These are phyloP conservation scores for Hypoxylon rickii DNA, from an alignment of 495 filamentous ascomycete species.

Conservation along the genomic window DNA sequence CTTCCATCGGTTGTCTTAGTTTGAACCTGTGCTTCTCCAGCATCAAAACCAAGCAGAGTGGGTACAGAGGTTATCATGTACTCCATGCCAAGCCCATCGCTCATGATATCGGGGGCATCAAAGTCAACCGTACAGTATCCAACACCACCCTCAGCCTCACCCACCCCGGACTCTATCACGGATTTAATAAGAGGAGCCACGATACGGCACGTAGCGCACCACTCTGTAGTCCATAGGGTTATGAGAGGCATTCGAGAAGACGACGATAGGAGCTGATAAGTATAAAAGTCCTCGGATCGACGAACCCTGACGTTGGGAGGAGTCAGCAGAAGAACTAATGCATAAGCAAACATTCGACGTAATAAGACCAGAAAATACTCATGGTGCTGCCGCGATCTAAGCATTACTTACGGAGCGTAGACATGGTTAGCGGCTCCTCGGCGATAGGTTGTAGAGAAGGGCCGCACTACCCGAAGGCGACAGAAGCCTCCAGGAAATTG, in stretches of 20 bases:
- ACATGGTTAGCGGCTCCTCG: slow-evolving; percentile 48
- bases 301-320: too few relatives aligned
- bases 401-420: slow-evolving; percentile 48
- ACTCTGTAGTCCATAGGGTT: slow-evolving; percentile 72
- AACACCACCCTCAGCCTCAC: slow-evolving; percentile 64
- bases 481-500: background rate
- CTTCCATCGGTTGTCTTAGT: slow-evolving; percentile 60
- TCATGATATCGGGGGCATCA: slow-evolving; percentile 62
- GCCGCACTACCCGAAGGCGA: background rate
- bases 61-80: slow-evolving; percentile 70
- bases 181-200: slow-evolving; percentile 58
- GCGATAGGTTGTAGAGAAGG: slow-evolving; percentile 39
- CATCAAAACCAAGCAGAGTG: slow-evolving; percentile 68
- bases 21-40: slow-evolving; percentile 59
- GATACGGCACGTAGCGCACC: slow-evolving; percentile 61
- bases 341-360: too few relatives aligned
- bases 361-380: too few relatives aligned
- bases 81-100: slow-evolving; percentile 55
- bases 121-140: slow-evolving; percentile 65
- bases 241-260: slow-evolving; percentile 63
- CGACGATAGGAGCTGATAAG: slow-evolving; percentile 62
- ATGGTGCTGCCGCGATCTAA: too few relatives aligned
- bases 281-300: slow-evolving; percentile 62
- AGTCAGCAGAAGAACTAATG: too few relatives aligned
- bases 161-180: slow-evolving; percentile 59